phyloP scores from a whole-genome alignment of 1,284 basidiomycete species.

The Melampsora larici-populina region DNA sequence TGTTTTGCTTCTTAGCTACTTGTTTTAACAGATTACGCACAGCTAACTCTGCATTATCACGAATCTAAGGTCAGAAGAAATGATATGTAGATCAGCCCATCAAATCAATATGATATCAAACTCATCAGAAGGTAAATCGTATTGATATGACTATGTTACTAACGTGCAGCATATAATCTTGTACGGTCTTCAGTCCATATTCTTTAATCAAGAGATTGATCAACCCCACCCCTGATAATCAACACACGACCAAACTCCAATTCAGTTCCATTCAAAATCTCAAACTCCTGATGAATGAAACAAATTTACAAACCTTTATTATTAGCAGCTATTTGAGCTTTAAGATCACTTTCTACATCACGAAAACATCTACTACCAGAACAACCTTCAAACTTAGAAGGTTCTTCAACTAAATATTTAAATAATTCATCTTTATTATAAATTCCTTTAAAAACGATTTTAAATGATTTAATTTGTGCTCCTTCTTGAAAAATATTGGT shows the following conservation, averaged over 20 bases:
- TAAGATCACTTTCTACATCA: constrained; percentile 86
- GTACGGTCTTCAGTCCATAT: constrained; percentile 79
- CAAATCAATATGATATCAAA: background rate
- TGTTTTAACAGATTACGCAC: constrained; percentile 77
- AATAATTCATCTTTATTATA: constrained; percentile 74
- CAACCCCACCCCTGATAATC: constrained; percentile 48
- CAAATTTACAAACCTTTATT: constrained; percentile 69
- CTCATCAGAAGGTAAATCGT: background rate
- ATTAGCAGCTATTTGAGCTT: constrained; percentile 94
- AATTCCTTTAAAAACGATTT: constrained; percentile 77
- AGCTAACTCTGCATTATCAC: constrained; percentile 80
- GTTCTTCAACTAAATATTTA: constrained; percentile 78
- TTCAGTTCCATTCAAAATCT: background rate
- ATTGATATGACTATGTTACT: constrained; percentile 5
- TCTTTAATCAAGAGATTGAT: constrained; percentile 69
- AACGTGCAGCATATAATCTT: constrained; percentile 79
- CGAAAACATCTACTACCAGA: constrained; percentile 59
- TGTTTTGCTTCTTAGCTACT: constrained; percentile 65
- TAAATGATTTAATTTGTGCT: constrained; percentile 86
- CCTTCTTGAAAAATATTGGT: constrained; percentile 90
- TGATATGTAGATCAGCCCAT: background rate
- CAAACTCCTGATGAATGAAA: background rate
- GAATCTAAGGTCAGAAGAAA: constrained; percentile 59
- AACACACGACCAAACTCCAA: background rate
- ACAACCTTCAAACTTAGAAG: constrained; percentile 72